phyloP scores from a whole-genome alignment of 2,329 filamentous ascomycete genomes.

The Graphiopsis chlorocephala region DNA sequence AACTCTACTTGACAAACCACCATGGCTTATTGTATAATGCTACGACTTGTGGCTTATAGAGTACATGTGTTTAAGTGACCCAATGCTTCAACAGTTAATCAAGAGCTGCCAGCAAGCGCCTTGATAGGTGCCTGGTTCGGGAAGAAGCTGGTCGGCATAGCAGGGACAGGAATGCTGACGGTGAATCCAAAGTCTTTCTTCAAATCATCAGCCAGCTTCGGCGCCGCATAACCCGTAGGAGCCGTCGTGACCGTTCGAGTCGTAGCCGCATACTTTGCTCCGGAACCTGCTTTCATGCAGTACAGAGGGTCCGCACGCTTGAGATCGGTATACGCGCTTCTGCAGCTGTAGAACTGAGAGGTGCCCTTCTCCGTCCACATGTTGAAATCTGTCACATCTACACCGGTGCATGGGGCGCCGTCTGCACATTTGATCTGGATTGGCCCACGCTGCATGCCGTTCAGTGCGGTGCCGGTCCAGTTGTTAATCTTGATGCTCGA shows the following conservation, averaged over 20 bases:
- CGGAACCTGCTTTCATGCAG: slow-evolving; percentile 42
- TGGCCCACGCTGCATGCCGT: slow-evolving; percentile 52
- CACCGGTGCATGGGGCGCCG: slow-evolving; percentile 51
- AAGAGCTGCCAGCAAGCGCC: slow-evolving; percentile 7
- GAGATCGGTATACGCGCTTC: slow-evolving; percentile 42
- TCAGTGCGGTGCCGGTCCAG: slow-evolving; percentile 54
- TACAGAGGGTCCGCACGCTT: slow-evolving; percentile 38
- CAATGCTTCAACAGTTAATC: not conserved
- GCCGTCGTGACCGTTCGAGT: slow-evolving; percentile 37
- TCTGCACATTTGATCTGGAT: slow-evolving; percentile 54
- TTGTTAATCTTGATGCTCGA: slow-evolving; percentile 53
- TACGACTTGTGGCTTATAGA: too few species aligned
- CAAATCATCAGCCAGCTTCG: slow-evolving; percentile 38
- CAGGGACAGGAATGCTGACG: slow-evolving; percentile 41
- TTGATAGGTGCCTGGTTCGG: slow-evolving; percentile 27
- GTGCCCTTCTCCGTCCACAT: slow-evolving; percentile 53
- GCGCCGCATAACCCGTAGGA: slow-evolving; percentile 39
- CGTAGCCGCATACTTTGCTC: slow-evolving; percentile 31
- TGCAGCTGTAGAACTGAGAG: slow-evolving; percentile 45
- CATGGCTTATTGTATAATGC: too few species aligned
- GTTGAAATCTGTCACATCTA: slow-evolving; percentile 50
- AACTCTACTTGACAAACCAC: too few species aligned
- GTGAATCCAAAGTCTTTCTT: slow-evolving; percentile 32
- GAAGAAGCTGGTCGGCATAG: slow-evolving; percentile 41
- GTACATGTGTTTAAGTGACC: too few species aligned